A percentile compares a stretch with the other conserved stretches of the same genome.
These are phyloP conservation scores for Diaporthe sp. DNA, from an alignment of 2,329 filamentous ascomycete species.

Conservation along the genomic window DNA sequence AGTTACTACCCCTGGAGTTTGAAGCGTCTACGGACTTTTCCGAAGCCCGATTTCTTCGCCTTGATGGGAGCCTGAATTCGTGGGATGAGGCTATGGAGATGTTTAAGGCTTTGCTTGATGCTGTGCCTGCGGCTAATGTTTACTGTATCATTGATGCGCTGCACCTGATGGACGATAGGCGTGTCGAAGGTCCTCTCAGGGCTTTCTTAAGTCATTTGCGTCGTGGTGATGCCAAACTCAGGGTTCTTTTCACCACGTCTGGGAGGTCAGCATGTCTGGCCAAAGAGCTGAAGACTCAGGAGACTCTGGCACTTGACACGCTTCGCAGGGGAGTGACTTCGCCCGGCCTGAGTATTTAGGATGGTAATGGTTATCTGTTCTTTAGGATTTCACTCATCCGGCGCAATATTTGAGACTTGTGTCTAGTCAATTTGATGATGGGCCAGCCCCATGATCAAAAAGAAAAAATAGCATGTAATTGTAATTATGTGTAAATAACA, in stretches of 20 bases:
- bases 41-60: background rate
- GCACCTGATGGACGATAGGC: conserved; percentile 20
- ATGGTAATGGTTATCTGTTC: no score
- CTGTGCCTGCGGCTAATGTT: background rate
- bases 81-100: background rate
- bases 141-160: conserved; percentile 26
- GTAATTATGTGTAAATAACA: no score
- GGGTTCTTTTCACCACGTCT: conserved; percentile 18
- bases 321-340: background rate
- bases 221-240: background rate
- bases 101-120: background rate
- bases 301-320: background rate
- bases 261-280: conserved; percentile 36
- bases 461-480: no score
- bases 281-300: background rate
- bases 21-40: conserved; percentile 11
- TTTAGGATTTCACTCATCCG: no score
- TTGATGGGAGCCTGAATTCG: conserved; percentile 7
- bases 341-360: no score
- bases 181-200: background rate
- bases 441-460: no score
- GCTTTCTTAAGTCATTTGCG: background rate
- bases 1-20: conserved; percentile 10
- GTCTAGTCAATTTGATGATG: no score
- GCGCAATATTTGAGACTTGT: no score